phyloP scores from a whole-genome alignment of 2,329 filamentous ascomycete species.

The Neurospora sp. region DNA sequence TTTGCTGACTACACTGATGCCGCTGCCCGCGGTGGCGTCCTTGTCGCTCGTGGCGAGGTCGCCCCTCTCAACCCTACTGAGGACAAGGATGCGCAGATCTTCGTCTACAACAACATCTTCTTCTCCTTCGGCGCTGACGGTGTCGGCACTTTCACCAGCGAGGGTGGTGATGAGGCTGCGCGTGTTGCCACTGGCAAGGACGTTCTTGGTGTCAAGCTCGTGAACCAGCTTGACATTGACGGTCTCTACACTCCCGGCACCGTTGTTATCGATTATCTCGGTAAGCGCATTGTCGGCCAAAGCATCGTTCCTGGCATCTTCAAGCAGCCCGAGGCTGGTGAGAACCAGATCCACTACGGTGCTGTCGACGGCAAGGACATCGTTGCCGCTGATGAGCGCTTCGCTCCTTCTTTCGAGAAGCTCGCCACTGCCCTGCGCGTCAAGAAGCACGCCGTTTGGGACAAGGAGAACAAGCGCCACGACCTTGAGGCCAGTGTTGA shows the following conservation, averaged over 20 bases:
- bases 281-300: conserved; percentile 93
- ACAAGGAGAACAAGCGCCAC: conserved; percentile 84
- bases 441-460: conserved; percentile 95
- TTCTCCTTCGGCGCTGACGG: conserved; percentile 98
- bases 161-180: conserved; percentile 93
- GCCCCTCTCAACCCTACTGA: conserved; percentile 92
- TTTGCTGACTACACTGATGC: conserved; percentile 98
- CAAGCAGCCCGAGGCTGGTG: conserved; percentile 92
- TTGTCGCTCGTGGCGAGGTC: conserved; percentile 88
- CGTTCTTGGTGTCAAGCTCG: conserved; percentile 82
- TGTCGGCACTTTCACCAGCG: conserved; percentile 90
- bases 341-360: conserved; percentile 98
- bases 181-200: conserved; percentile 95
- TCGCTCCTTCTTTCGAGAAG: conserved; percentile 75
- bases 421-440: conserved; percentile 83
- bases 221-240: conserved; percentile 94
- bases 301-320: conserved; percentile 98
- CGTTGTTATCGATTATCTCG: conserved; percentile 91
- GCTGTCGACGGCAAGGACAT: conserved; percentile 96
- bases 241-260: conserved; percentile 93
- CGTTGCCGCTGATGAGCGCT: conserved; percentile 81
- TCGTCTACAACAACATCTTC: conserved; percentile 99
- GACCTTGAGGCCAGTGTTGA: conserved; percentile 93
- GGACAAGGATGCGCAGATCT: conserved; percentile 86
- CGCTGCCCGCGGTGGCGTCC: conserved; percentile 78